Evolutionary conservation across 768 basidiomycete genomes (phyloP).

Genomic region (Leccinum barrowsii): DNA sequence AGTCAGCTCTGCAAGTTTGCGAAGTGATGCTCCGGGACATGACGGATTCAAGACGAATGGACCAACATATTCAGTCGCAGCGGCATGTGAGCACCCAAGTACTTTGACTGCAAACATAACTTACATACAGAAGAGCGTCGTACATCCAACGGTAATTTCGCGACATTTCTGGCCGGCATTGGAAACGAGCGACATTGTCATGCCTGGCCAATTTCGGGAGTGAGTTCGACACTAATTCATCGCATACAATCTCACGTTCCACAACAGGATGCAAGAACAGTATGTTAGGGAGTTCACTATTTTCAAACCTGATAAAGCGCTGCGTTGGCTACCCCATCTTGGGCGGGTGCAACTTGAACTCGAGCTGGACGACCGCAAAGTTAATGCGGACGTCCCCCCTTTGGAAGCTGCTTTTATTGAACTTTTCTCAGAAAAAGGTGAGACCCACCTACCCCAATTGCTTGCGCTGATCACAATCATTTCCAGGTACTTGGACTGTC

Average conservation of each 20-base stretch:
- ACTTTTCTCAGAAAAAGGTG: slow-evolving; percentile 72
- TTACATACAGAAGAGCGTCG: slow-evolving; percentile 45
- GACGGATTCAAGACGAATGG: slow-evolving; percentile 88
- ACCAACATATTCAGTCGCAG: slow-evolving; percentile 82
- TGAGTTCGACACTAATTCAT: slow-evolving; percentile 34
- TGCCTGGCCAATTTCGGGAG: slow-evolving; percentile 86
- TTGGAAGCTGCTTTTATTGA: slow-evolving; percentile 91
- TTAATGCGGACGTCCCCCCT: slow-evolving; percentile 76
- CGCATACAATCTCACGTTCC: slow-evolving; percentile 1
- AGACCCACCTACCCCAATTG: slow-evolving; percentile 2
- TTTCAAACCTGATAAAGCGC: slow-evolving; percentile 90
- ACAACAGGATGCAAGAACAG: slow-evolving; percentile 59
- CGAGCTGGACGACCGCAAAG: slow-evolving; percentile 73
- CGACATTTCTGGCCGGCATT: slow-evolving; percentile 93
- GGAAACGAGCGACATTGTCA: slow-evolving; percentile 63
- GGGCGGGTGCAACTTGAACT: slow-evolving; percentile 81
- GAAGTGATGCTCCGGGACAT: slow-evolving; percentile 99
- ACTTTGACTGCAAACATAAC: neutral
- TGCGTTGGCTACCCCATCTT: slow-evolving; percentile 86
- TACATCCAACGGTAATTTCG: slow-evolving; percentile 91
- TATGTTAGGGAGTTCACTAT: slow-evolving; percentile 76
- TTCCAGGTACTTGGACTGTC: slow-evolving; percentile 63
- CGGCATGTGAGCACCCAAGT: slow-evolving; percentile 44
- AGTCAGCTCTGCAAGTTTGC: slow-evolving; percentile 92
- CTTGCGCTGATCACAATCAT: neutral